Evolutionary conservation across 345 rosid genomes (phyloP).

Genomic region (Citrus hindsii): DNA sequence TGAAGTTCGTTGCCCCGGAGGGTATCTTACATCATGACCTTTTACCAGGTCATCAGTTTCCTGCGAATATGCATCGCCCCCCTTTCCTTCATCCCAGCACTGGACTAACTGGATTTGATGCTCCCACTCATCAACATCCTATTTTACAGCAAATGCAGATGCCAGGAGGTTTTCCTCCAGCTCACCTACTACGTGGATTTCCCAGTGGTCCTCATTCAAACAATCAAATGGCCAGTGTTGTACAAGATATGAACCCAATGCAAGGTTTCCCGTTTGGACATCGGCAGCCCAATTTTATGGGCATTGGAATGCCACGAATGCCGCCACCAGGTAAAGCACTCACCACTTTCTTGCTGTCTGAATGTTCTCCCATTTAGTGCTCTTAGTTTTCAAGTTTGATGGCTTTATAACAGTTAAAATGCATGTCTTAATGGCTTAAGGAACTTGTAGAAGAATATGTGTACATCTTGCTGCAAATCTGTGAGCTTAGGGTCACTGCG

Average conservation of each 20-base stretch:
- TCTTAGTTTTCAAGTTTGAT: neutral
- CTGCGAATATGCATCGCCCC: slow-evolving; percentile 55
- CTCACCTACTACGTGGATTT: slow-evolving; percentile 55
- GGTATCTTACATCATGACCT: slow-evolving; percentile 50
- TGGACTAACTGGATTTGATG: slow-evolving; percentile 60
- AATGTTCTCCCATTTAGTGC: neutral
- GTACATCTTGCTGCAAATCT: neutral
- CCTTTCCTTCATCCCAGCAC: slow-evolving; percentile 52
- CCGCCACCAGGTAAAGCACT: slow-evolving; percentile 37
- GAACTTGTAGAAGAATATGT: neutral
- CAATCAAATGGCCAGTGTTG: slow-evolving; percentile 52
- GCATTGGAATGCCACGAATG: slow-evolving; percentile 46
- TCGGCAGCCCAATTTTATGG: slow-evolving; percentile 51
- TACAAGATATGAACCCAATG: slow-evolving; percentile 53
- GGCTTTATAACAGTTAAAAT: too few species aligned
- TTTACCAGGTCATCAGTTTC: slow-evolving; percentile 50
- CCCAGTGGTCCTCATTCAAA: slow-evolving; percentile 53
- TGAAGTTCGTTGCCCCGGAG: slow-evolving; percentile 58
- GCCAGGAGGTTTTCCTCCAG: slow-evolving; percentile 53
- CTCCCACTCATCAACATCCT: slow-evolving; percentile 45
- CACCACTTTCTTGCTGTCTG: neutral
- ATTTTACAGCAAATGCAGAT: slow-evolving; percentile 65
- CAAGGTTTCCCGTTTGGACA: slow-evolving; percentile 64
- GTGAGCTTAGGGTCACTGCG: neutral
- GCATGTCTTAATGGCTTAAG: neutral